These are phyloP conservation scores for Cornus florida DNA, from an alignment of 148 eudicot species.

Conservation along the genomic window DNA sequence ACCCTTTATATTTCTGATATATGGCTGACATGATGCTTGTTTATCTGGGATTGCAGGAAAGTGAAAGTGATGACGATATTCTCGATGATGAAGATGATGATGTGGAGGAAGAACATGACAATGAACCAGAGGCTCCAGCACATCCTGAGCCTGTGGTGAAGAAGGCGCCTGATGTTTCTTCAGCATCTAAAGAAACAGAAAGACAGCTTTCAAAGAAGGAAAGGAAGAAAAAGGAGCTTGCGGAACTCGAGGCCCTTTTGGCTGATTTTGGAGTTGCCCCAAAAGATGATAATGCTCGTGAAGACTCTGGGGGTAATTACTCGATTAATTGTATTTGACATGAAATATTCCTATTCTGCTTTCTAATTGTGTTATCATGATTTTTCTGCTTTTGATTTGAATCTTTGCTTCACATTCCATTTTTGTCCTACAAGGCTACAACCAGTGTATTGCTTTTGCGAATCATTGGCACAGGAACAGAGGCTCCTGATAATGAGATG, in stretches of 20 bases:
- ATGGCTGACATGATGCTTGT: neutral
- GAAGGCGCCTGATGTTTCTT: slow-evolving; percentile 42
- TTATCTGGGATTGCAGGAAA: slow-evolving; percentile 35
- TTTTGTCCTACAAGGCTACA: neutral
- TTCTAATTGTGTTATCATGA: neutral
- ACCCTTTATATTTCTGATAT: neutral
- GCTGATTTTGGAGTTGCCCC: slow-evolving; percentile 51
- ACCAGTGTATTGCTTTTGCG: neutral
- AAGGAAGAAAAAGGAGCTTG: slow-evolving; percentile 63
- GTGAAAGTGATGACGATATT: slow-evolving; percentile 70
- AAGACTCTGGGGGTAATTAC: slow-evolving; percentile 16
- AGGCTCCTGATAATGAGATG: neutral
- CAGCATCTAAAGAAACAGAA: slow-evolving; percentile 52
- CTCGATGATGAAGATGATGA: slow-evolving; percentile 58
- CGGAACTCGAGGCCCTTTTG: slow-evolving; percentile 61
- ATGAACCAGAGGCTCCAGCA: slow-evolving; percentile 37
- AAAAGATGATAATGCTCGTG: slow-evolving; percentile 31
- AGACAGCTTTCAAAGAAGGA: slow-evolving; percentile 66
- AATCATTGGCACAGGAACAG: neutral
- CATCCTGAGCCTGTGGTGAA: slow-evolving; percentile 39
- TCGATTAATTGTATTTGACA: neutral
- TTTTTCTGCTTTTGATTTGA: neutral
- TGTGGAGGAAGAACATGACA: slow-evolving; percentile 57
- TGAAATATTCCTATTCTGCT: neutral
- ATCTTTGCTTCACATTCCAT: neutral